Percentiles rank a stretch among this genome's conserved stretches.
These are phyloP conservation scores for Botrytis fragariae DNA, from an alignment of 2,329 filamentous ascomycete genomes.

Conservation along the genomic window DNA sequence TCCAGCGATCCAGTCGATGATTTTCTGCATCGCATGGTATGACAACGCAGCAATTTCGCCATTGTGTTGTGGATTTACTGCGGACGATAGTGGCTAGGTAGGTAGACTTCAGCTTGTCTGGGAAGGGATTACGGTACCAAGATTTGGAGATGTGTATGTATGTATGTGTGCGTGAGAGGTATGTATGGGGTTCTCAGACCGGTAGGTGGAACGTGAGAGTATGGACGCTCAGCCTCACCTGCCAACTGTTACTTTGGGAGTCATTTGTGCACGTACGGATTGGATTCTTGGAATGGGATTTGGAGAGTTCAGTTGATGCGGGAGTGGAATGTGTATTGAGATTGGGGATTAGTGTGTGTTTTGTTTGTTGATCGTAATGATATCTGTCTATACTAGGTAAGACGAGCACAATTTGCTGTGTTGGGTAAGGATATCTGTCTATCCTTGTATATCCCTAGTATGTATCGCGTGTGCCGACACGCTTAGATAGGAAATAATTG, in stretches of 20 bases:
- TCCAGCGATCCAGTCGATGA: slow-evolving; percentile 8
- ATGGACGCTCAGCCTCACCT: slow-evolving; percentile 1
- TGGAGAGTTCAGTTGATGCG: no score
- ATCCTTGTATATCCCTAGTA: neutral
- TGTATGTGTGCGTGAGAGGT: neutral
- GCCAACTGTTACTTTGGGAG: neutral
- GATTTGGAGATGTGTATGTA: neutral
- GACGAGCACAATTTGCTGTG: neutral
- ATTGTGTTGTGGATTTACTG: neutral
- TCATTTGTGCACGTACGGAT: neutral
- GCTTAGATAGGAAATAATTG: neutral
- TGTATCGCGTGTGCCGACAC: neutral
- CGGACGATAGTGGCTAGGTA: neutral
- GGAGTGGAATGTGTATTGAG: no score
- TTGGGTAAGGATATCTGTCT: neutral
- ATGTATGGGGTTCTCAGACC: neutral
- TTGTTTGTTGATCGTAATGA: neutral
- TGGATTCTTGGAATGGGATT: neutral
- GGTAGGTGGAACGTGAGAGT: neutral
- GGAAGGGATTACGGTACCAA: slow-evolving; percentile 20
- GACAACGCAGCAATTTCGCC: slow-evolving; percentile 29
- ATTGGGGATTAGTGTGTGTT: no score
- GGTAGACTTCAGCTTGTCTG: slow-evolving; percentile 32
- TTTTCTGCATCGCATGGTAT: neutral
- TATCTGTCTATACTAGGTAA: neutral